Base-by-base conservation (phyloP, 192 early-diverging fungal species). In the Backusella tuberculispora region DNA sequence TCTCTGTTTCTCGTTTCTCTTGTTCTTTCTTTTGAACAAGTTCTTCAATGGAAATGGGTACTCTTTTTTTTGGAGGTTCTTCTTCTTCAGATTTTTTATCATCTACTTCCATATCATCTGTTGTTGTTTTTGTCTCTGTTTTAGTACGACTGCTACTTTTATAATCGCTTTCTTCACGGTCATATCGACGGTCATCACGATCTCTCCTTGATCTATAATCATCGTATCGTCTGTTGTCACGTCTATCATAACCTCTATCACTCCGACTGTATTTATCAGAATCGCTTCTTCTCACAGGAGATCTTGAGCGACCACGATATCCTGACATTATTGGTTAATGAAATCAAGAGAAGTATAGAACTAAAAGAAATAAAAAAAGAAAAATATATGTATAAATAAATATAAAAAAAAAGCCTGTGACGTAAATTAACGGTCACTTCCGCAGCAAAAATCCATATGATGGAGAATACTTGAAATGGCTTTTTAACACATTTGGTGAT, bases 31-130 rank as follows among this genome's bases (percentile, higher is more conserved):
- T 87, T 48, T 84, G 82, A 63, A 95, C 74, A 12, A 95, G 79
- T 56, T 95, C 94, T 63, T 95, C 93, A 34, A 95, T 75, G 4
- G 94, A 95, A 10, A 95, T 79, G 21, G 94, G 94, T 0, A 88
- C 88, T 69, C 45, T 40, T n/a, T 79, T 85, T 13, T 56, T 63
- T 60, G 24, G 63, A n/a, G 37, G 56, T 4, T 70, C 53, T 24
- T 38, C 19, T 9, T 48, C 43, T 63, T 73, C 44, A 17, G 66
- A 34, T 5, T 42, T 43, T 12, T 66, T 78, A n/a, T 83, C 50
- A n/a, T 37, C 17, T 17, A 50, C 77, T 48, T 43, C 69, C 65
- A 50, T 79, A 21, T 63, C 19, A 37, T 40, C n/a, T 56, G 44
- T 37, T 6, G 34, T 10, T 40, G 42, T 56, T 74, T 29, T 67